phyloP scores from a whole-genome alignment of 2,329 filamentous ascomycete species.

The Paramyrothecium roridum region DNA sequence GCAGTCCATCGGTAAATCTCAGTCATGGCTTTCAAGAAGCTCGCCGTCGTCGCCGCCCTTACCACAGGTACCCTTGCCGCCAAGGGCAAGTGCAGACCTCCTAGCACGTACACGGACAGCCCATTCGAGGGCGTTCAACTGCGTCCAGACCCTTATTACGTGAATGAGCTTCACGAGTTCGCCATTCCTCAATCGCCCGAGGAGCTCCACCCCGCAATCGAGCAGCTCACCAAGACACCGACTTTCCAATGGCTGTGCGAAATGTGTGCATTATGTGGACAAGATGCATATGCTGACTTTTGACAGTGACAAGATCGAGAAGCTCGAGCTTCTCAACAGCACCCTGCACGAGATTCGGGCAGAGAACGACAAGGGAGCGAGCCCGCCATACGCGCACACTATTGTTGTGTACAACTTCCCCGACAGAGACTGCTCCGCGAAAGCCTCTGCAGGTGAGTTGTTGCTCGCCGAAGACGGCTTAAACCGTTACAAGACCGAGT shows the following conservation, averaged over 20 bases:
- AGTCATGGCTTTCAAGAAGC: not conserved
- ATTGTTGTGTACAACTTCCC: conserved; percentile 57
- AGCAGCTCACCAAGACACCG: conserved; percentile 49
- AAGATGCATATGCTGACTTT: conserved; percentile 6
- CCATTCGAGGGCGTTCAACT: conserved; percentile 48
- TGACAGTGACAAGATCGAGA: conserved; percentile 44
- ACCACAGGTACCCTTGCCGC: conserved; percentile 29
- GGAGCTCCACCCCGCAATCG: conserved; percentile 48
- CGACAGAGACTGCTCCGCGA: conserved; percentile 55
- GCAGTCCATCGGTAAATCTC: not conserved
- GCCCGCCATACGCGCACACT: conserved; percentile 33
- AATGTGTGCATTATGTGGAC: conserved; percentile 7
- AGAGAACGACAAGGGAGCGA: conserved; percentile 30
- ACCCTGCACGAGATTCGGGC: conserved; percentile 42
- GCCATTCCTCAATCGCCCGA: conserved; percentile 62
- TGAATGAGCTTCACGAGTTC: conserved; percentile 47
- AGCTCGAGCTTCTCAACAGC: conserved; percentile 41
- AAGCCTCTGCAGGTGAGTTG: conserved; percentile 56
- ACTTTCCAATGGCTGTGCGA: conserved; percentile 52
- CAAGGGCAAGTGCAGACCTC: conserved; percentile 35
- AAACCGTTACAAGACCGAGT: conserved; percentile 53
- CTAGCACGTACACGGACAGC: conserved; percentile 47
- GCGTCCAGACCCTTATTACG: conserved; percentile 54
- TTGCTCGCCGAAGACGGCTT: conserved; percentile 45
- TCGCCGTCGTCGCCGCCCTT: conserved; percentile 9